Conservation (phyloP, 2,329 filamentous ascomycete genomes). For the Cladosporium sp. region DNA sequence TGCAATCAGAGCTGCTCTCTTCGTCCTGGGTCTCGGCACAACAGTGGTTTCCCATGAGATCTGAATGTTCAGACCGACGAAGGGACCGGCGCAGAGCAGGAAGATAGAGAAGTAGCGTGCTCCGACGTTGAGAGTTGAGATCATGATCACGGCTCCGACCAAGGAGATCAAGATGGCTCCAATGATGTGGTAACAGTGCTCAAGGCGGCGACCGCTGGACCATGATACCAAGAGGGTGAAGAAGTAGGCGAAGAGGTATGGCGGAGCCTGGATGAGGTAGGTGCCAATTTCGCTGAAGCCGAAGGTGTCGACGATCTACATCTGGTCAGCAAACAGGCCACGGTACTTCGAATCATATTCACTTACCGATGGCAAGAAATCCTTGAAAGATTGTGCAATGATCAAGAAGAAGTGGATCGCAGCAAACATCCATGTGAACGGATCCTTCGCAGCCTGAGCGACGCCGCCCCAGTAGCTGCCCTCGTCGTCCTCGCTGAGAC, state of each 20-base stretch:
- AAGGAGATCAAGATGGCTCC: conserved; percentile 23
- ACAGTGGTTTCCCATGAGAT: conserved; percentile 42
- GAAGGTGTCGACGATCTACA: conserved; percentile 54
- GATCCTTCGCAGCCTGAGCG: conserved; percentile 14
- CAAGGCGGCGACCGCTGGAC: conserved; percentile 27
- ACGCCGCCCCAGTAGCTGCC: conserved; percentile 24
- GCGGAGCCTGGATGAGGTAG: conserved; percentile 41
- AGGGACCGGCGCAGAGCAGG: conserved; percentile 34
- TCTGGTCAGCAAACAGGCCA: too few species aligned
- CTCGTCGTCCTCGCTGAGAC: conserved; percentile 40
- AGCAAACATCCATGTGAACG: conserved; percentile 28
- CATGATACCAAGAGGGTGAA: conserved; percentile 24
- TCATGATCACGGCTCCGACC: conserved; percentile 25
- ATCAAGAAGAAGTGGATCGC: conserved; percentile 35
- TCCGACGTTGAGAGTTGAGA: conserved; percentile 28
- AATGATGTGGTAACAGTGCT: conserved; percentile 29
- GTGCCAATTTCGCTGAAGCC: conserved; percentile 62
- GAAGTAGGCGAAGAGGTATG: conserved; percentile 33
- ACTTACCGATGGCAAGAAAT: conserved; percentile 15
- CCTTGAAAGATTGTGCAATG: conserved; percentile 20
- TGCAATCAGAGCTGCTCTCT: conserved; percentile 41
- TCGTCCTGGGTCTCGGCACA: conserved; percentile 38
- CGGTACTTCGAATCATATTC: too few species aligned
- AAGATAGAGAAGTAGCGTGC: conserved; percentile 30
- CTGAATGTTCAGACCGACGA: conserved; percentile 38